Evolutionary conservation across 2,329 filamentous ascomycete species (phyloP), one percentile per base, ranked within the genome.

Genomic region (Penicillium digitatum): DNA sequence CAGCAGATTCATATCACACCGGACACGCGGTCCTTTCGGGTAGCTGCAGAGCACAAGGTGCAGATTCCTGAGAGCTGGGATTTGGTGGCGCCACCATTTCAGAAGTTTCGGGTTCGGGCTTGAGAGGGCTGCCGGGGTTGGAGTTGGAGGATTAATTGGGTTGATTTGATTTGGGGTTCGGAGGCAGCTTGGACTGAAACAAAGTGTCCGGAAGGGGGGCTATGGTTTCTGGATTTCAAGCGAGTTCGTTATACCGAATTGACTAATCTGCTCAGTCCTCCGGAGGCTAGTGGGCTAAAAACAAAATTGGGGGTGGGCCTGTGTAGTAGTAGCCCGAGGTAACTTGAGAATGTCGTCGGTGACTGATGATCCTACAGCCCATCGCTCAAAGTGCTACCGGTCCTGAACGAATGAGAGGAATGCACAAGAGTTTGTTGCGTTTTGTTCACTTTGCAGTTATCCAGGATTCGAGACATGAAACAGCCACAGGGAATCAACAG

Each of bases 11-110:
- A 24, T 1, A 35, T 39, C 29, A 27, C 35, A 34, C 48, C 40
- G 32, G 43, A 47, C 48, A 62, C 54, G 48, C 56, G 47, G 43
- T 43, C 44, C 29, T 37, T 31, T 38, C 49, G 53, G 55, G 29
- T 54, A 62, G 12, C 2, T 37, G 40, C 47, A 61, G 32, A 40
- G 44, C 24, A 57, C 32, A n/a, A 34, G 40, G 51, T 48, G 32
- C 39, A 61, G 64, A 29, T 64, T 67, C 66, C 62, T 63, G 56
- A 22, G 66, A 66, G 20, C 52, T 46, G 29, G 55, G 55, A 51
- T 68, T 69, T 18, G 68, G 53, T 32, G 58, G 66, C 12, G 67
- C 55, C 67, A 69, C 68, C 31, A 44, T 47, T 24, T 37, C 47
- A 29, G n/a, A 31, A 35, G 20, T 32, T 54, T 14, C 26, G 32